A percentile compares a stretch with the other conserved stretches of the same genome.
These are phyloP conservation scores for Arabidopsis suecica DNA, from an alignment of 345 rosid genomes.

Conservation along the genomic window DNA sequence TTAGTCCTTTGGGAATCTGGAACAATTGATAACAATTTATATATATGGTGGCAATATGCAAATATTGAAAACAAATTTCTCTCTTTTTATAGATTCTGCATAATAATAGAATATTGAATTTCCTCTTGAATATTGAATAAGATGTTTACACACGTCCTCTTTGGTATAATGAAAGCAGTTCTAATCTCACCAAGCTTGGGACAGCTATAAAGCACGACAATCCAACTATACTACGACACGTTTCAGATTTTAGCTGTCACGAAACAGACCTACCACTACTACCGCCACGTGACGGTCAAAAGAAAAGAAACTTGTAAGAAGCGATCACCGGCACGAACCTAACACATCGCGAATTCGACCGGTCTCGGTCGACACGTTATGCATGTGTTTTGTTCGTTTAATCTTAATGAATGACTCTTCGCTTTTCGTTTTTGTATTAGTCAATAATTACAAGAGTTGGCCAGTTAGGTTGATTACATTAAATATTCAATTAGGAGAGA, in stretches of 20 bases:
- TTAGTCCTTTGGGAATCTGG: not conserved
- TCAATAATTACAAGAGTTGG: conserved; percentile 22
- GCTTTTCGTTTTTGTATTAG: conserved; percentile 5
- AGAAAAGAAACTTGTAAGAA: conserved; percentile 20
- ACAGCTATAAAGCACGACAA: conserved; percentile 43
- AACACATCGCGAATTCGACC: conserved; percentile 38
- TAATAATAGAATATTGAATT: conserved; percentile 1
- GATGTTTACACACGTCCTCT: conserved; percentile 45
- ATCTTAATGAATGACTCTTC: conserved; percentile 14
- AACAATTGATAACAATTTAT: not conserved
- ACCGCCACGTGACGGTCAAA: conserved; percentile 38
- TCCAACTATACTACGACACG: conserved; percentile 22
- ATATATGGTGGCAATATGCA: conserved; percentile 18
- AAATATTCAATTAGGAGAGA: conserved; percentile 28
- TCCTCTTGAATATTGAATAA: conserved; percentile 14
- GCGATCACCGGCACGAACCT: conserved; percentile 41
- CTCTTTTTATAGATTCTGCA: conserved; percentile 1
- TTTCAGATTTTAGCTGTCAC: conserved; percentile 36
- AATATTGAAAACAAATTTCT: conserved; percentile 28
- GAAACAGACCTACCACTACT: conserved; percentile 36
- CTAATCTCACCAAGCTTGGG: conserved; percentile 37
- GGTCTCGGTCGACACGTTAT: conserved; percentile 40
- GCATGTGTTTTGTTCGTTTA: conserved; percentile 29
- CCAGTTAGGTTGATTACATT: conserved; percentile 38
- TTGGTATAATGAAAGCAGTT: conserved; percentile 32